Evolutionary conservation across 1,284 basidiomycete species (phyloP), one percentile per base, ranked within the genome.

Genomic region (Erythrobasidium hasegawianum): DNA sequence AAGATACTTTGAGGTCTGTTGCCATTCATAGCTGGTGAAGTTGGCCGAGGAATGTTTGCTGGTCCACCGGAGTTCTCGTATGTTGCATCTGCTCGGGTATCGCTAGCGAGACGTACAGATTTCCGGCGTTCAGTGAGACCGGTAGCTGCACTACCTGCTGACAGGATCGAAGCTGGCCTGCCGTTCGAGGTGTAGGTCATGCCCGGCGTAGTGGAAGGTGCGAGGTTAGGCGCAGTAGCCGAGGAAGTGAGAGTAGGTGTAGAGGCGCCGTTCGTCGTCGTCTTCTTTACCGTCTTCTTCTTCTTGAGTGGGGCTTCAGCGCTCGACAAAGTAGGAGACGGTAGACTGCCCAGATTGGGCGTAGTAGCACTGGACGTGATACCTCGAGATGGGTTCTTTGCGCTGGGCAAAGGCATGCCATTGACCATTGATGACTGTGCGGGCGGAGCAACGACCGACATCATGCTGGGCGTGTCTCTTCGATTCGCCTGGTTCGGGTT

Each of bases 81-180:
- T 38, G 43, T 29, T n/a, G 61, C 29, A 16, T 58, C 65, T 50
- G 26, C 56, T 27, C 59, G 59, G 10, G 67, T 52, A 41, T 68
- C 66, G 1, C 67, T 69, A 43, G 67, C 71, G 38, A 73, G 64
- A 9, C 72, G 68, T 11, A 73, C 72, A 38, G 69, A 71, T 54
- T 73, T 73, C 43, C 72, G 71, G 47, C 71, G 67, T 49, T 39
- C 18, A 9, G 70, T 59, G 20, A 62, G 53, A n/a, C 67, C 67
- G n/a, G 22, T 45, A 24, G 24, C 20, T 53, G 47, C 29, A 24
- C 27, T 59, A 22, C 49, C 38, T n/a, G 9, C 57, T 33, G 26
- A 26, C 33, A 49, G 33, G 22, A 52, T 58, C 3, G 65, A 64
- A 14, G 43, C 29, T 9, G 60, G 57, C n/a, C 61, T 57, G 64